Conservation (phyloP, 805 yeast species). For the Candida sonorensis region DNA sequence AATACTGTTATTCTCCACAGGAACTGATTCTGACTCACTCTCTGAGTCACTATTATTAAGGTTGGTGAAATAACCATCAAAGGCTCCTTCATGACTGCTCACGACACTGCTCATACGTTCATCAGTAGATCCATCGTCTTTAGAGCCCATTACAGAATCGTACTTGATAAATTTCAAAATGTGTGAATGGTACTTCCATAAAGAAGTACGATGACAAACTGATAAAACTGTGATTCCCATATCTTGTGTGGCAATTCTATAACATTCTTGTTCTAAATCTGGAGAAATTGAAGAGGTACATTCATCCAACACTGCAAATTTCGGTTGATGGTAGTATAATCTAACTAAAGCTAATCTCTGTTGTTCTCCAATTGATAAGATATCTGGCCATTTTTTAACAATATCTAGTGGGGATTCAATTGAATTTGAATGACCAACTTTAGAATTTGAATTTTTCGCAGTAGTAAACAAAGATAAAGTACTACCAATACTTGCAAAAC, state of each 20-base stretch:
- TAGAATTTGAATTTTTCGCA: too few relatives aligned
- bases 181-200: slow-evolving; percentile 87
- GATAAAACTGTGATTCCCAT: slow-evolving; percentile 78
- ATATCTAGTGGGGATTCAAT: slow-evolving; percentile 50
- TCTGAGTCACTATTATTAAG: too few relatives aligned
- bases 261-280: slow-evolving; percentile 85
- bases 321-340: slow-evolving; percentile 83
- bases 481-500: slow-evolving; percentile 3
- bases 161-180: slow-evolving; percentile 56
- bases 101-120: not conserved
- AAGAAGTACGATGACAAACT: slow-evolving; percentile 86
- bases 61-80: too few relatives aligned
- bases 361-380: slow-evolving; percentile 84
- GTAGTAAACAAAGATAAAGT: not conserved
- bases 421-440: too few relatives aligned
- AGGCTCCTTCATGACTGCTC: not conserved
- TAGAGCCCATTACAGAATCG: too few relatives aligned
- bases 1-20: too few relatives aligned
- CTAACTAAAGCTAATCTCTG: slow-evolving; percentile 92
- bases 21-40: too few relatives aligned
- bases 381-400: slow-evolving; percentile 80
- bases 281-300: slow-evolving; percentile 93
- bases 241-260: slow-evolving; percentile 63
- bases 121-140: slow-evolving; percentile 2
- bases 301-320: slow-evolving; percentile 91